Conservation (phyloP, 2,329 filamentous ascomycete species). For the Microsporum ferrugineum region DNA sequence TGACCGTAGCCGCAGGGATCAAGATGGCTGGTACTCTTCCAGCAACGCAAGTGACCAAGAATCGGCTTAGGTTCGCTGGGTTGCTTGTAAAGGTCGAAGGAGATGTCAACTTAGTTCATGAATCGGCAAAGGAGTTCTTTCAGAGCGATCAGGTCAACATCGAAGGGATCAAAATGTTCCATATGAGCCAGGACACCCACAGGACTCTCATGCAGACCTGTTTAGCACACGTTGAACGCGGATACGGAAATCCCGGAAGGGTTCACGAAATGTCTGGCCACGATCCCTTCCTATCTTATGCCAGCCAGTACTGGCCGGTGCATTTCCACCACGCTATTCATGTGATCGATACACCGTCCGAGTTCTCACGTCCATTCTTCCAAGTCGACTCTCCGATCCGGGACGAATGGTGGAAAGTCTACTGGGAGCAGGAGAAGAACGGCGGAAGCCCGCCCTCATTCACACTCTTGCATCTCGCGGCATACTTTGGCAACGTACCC, state of each 20-base stretch:
- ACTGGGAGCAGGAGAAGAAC: conserved; percentile 19
- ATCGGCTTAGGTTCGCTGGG: not conserved
- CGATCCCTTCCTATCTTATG: not conserved
- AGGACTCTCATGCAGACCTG: not conserved
- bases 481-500: conserved; percentile 18
- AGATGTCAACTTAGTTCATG: not conserved
- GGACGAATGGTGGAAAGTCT: conserved; percentile 19
- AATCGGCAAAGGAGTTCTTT: not conserved
- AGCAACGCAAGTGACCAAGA: not conserved
- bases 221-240: not conserved
- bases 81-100: not conserved
- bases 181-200: not conserved
- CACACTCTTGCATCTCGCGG: conserved; percentile 19
- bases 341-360: conserved; percentile 12
- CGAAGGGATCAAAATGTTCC: not conserved
- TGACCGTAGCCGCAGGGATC: not conserved
- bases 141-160: not conserved
- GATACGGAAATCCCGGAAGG: not conserved
- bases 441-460: conserved; percentile 19
- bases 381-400: conserved; percentile 15
- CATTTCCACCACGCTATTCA: conserved; percentile 17
- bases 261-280: not conserved
- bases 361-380: conserved; percentile 20
- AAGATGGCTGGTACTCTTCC: not conserved
- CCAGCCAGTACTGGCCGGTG: not conserved